These are phyloP conservation scores for Cryptococcus sp. DNA, from an alignment of 1,284 basidiomycete species.

Conservation along the genomic window DNA sequence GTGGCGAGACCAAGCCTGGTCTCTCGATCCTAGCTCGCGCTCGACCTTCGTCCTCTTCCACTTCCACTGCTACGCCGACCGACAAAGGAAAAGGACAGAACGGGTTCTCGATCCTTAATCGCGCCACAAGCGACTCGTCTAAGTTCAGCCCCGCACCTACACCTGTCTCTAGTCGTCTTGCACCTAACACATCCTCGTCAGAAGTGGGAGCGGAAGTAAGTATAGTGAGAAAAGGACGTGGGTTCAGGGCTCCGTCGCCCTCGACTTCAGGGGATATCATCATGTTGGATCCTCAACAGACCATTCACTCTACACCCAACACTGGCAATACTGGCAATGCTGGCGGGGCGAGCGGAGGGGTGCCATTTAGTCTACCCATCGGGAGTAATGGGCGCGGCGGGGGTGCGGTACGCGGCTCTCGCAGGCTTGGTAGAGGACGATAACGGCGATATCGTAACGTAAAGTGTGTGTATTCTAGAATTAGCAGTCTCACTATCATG, in stretches of 20 bases:
- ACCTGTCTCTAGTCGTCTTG: too few relatives aligned
- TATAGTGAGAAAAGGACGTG: constrained; percentile 17
- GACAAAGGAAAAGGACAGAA: not conserved
- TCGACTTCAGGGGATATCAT: not conserved
- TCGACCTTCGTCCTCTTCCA: not conserved
- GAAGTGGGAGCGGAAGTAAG: constrained; percentile 7
- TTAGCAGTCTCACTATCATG: too few relatives aligned
- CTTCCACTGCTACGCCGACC: not conserved
- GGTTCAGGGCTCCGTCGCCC: constrained; percentile 6
- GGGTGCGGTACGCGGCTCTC: too few relatives aligned
- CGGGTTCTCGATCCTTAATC: constrained; percentile 4
- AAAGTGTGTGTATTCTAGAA: too few relatives aligned
- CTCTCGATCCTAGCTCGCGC: constrained; percentile 8
- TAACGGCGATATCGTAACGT: too few relatives aligned
- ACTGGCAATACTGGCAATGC: too few relatives aligned
- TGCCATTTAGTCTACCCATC: too few relatives aligned
- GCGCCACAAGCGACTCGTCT: not conserved
- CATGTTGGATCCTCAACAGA: not conserved
- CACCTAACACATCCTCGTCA: not conserved
- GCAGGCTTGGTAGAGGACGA: too few relatives aligned
- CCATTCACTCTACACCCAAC: too few relatives aligned
- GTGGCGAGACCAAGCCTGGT: not conserved
- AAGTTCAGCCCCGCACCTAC: too few relatives aligned
- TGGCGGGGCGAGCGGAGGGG: too few relatives aligned
- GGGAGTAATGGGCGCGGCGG: too few relatives aligned